phyloP scores from a whole-genome alignment of 2,329 filamentous ascomycete genomes.

The Ophiostoma perfectum region DNA sequence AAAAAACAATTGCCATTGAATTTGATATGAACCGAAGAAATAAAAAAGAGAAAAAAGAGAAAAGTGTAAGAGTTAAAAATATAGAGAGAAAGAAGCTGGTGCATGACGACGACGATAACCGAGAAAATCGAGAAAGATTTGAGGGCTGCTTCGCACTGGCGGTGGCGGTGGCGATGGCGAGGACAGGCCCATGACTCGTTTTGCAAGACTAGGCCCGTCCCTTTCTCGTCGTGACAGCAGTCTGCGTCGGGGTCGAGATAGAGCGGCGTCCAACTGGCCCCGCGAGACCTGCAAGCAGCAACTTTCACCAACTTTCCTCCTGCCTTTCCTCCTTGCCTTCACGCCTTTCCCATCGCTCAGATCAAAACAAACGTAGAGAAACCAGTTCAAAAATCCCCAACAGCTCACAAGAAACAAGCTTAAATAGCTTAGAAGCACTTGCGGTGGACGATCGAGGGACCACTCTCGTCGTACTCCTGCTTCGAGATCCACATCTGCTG shows the following conservation, averaged over 20 bases:
- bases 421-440: conserved; percentile 90
- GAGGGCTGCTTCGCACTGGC: conserved; percentile 2
- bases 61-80: conserved; percentile 12
- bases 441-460: conserved; percentile 98
- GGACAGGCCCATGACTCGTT: not conserved
- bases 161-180: conserved; percentile 2
- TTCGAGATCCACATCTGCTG: conserved; percentile 99
- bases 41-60: conserved; percentile 16
- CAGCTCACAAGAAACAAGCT: conserved; percentile 13
- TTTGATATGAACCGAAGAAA: conserved; percentile 18
- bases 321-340: conserved; percentile 15
- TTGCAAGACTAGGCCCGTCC: not conserved
- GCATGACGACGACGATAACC: conserved; percentile 16
- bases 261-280: not conserved
- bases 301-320: conserved; percentile 8
- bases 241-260: not conserved
- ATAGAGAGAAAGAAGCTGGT: conserved; percentile 20
- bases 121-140: conserved; percentile 18
- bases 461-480: conserved; percentile 99
- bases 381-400: conserved; percentile 12
- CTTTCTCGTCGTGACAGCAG: not conserved
- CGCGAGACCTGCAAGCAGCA: conserved; percentile 2
- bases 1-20: conserved; percentile 18
- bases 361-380: conserved; percentile 14
- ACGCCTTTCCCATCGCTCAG: conserved; percentile 13